Evolutionary conservation across 441 rosid species (phyloP), one percentile per base, ranked within the genome.

Genomic region (Croton laevigatus): DNA sequence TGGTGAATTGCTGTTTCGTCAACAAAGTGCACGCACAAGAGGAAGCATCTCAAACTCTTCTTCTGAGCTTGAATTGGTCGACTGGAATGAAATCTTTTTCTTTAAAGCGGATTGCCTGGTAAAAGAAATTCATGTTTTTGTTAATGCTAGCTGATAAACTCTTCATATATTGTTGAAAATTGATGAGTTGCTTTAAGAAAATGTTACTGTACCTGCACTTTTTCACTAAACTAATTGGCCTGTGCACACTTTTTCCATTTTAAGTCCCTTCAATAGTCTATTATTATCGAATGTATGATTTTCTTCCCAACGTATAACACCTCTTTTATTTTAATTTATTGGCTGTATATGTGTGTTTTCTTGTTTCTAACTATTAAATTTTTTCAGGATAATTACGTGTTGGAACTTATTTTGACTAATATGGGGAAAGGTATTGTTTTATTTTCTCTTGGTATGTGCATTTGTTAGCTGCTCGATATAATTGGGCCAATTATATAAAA

Each of bases 1-100:
- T 69, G 71, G 74, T 71, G 96, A 91, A 20, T 73, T 84, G 34
- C 79, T 74, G 55, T 78, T 77, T 66, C 87, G 83, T 85, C 88
- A 88, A 73, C 97, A 96, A 83, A 89, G 93, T 81, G 92, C 94
- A 69, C 98, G 98, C 68, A 96, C 98, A 61, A 76, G 92, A 69
- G 97, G 98, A 78, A 80, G 83, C 72, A 81, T 80, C 62, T 82
- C 96, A 73, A 80, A 76, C 72, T 60, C 75, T 62, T 82, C 96
- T 63, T 80, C 91, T 52, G 87, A 86, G 80, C 76, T 76, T 62
- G 91, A 87, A 77, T 63, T 81, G 71, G 90, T 91, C 73, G 70
- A 78, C 76, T 96, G 99, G 99, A 85, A 75, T 82, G 99, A 96
- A 83, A 81, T 90, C 66, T 91, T 93, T 85, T 93, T 91, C 89